Evolutionary conservation across 192 early-diverging fungal species (phyloP), one percentile per base, ranked within the genome.

Genomic region (Mortierella antarctica): DNA sequence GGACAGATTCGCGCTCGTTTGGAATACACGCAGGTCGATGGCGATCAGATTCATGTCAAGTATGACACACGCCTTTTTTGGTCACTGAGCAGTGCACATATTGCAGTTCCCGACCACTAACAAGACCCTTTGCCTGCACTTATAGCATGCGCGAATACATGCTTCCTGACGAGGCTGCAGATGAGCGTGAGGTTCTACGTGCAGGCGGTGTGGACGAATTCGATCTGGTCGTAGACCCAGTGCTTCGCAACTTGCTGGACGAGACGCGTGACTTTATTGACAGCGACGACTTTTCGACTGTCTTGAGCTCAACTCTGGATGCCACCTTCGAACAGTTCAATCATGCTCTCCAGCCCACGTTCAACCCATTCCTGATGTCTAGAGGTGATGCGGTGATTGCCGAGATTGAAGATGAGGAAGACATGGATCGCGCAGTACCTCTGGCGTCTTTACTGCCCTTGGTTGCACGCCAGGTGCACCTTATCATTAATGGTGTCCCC

Each of bases 251-350:
- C 44, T 84, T 97, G 53, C 74, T 99, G 62, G 90, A 97, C 82
- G 95, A 97, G 85, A 93, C 93, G 4, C 90, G 93, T 20, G 96
- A 99, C 76, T 91, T 95, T 53, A 86, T 97, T 57, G 95, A 97
- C 42, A 89, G 89, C 31, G 73, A 65, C 47, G 89, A 90, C 52
- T 90, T 90, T 46, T 18, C 62, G 1, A 81, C 67, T 2, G 89
- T 90, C 1, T 49, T 86, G 15, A 51, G 55, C 12, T 71, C 80
- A 17, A 86, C 85, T 45, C 60, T 88, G 61, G 63, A 75, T 15
- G 62, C 83, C 13, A 73, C 85, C 1, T 90, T 87, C 82, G 65
- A 39, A 47, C 83, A 46, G 61, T 90, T 65, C 62, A 83, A 50
- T 62, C 66, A 44, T 53, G 87, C 69, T 55, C 84, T 51, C 60